Conservation (phyloP, 2,329 filamentous ascomycete species). For the Hypoxylon sp. region DNA sequence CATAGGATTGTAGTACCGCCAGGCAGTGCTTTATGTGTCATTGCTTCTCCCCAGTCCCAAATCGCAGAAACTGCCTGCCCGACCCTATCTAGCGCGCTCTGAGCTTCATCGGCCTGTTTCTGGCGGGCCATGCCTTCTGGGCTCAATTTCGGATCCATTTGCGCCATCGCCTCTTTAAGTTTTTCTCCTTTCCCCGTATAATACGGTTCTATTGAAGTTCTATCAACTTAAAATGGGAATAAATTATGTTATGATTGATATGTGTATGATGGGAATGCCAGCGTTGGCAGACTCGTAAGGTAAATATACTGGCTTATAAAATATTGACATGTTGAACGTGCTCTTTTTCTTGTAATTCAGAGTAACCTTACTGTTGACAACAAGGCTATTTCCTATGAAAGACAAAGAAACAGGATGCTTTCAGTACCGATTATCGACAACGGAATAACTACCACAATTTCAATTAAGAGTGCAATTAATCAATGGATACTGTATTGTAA, state of each 20-base stretch:
- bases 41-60: not conserved
- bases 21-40: not conserved
- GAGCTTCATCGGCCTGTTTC: not conserved
- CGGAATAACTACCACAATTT: not conserved
- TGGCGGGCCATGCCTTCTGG: no score
- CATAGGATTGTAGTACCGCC: not conserved
- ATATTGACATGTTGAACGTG: not conserved
- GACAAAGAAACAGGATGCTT: constrained; percentile 12
- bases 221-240: no score
- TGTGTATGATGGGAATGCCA: not conserved
- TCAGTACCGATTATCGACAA: not conserved
- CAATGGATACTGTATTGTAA: not conserved
- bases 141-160: no score
- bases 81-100: not conserved
- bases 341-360: constrained; percentile 1
- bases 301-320: not conserved
- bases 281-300: not conserved
- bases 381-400: not conserved
- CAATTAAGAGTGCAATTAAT: not conserved
- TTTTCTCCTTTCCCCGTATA: not conserved
- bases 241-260: not conserved
- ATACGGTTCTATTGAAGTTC: no score
- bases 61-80: not conserved
- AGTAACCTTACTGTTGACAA: not conserved
- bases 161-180: no score